A percentile compares a stretch with the other conserved stretches of the same genome.
Evolutionary conservation across 1,139 yeast species (phyloP).

Genomic region (Yamadazyma songkhlaensis): DNA sequence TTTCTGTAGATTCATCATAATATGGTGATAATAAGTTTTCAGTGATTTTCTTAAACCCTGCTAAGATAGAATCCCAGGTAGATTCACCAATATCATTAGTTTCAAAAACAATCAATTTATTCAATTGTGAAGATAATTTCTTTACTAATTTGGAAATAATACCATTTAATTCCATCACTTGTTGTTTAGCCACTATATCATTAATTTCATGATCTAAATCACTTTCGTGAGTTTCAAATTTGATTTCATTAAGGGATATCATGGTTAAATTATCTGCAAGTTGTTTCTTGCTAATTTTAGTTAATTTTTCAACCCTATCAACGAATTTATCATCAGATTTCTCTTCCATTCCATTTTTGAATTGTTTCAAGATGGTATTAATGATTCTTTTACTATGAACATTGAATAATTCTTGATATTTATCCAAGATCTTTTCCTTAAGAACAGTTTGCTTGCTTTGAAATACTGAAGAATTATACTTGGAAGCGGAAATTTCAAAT

Average conservation of each 20-base stretch:
- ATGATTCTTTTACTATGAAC: conserved; percentile 23
- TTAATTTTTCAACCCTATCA: conserved; percentile 14
- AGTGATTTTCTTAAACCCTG: conserved; percentile 43
- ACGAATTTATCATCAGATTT: conserved; percentile 22
- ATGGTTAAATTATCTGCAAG: conserved; percentile 9
- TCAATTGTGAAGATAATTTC: conserved; percentile 36
- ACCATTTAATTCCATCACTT: conserved; percentile 42
- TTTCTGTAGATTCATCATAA: conserved; percentile 13
- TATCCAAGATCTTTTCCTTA: conserved; percentile 40
- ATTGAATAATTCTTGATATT: conserved; percentile 45
- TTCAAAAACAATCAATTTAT: conserved; percentile 37
- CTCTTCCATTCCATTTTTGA: conserved; percentile 17
- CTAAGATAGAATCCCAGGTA: conserved; percentile 63
- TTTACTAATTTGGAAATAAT: conserved; percentile 37
- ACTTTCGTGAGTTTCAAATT: conserved; percentile 13
- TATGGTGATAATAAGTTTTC: conserved; percentile 21
- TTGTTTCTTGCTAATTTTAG: conserved; percentile 3
- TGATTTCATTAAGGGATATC: conserved; percentile 13
- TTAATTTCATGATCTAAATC: conserved; percentile 22
- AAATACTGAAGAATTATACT: conserved; percentile 67
- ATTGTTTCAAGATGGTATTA: conserved; percentile 14
- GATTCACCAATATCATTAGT: conserved; percentile 43
- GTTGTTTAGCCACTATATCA: conserved; percentile 33
- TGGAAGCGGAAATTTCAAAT: conserved; percentile 70
- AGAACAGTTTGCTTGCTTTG: conserved; percentile 55